Evolutionary conservation across 1,139 yeast species (phyloP).

Genomic region (Kluyveromyces sp.): DNA sequence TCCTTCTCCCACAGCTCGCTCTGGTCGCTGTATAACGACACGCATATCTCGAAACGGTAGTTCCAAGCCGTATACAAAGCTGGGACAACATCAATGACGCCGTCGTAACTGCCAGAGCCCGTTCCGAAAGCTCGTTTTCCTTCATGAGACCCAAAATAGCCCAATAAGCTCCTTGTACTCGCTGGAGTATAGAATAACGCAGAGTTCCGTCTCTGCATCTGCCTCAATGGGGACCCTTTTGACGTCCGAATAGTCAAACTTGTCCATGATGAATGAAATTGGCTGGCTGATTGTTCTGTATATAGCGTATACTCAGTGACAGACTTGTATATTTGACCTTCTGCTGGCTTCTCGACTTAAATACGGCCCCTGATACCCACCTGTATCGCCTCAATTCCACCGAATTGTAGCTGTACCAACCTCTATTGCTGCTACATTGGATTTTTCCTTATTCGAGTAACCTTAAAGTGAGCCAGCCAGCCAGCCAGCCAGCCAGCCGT

Average conservation of each 20-base stretch:
- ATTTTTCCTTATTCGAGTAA: too few species aligned
- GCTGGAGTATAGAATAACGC: conserved; percentile 70
- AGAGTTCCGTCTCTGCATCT: conserved; percentile 44
- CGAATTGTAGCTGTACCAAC: too few species aligned
- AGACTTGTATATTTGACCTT: too few species aligned
- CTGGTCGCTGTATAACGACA: conserved; percentile 28
- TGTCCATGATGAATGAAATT: background rate
- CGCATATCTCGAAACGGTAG: conserved; percentile 57
- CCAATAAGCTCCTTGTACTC: conserved; percentile 62
- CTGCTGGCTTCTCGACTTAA: background rate
- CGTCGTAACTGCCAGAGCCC: conserved; percentile 64
- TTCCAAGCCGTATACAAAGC: conserved; percentile 93
- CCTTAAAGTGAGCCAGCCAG: too few species aligned
- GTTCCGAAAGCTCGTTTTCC: conserved; percentile 52
- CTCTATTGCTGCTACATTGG: too few species aligned
- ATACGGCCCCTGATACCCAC: too few species aligned
- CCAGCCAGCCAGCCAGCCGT: too few species aligned
- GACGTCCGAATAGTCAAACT: conserved; percentile 16
- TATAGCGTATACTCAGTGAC: too few species aligned
- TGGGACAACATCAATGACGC: conserved; percentile 62
- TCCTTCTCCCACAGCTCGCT: conserved; percentile 36
- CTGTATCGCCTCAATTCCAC: too few species aligned
- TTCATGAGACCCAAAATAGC: conserved; percentile 53
- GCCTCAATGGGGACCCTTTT: conserved; percentile 17
- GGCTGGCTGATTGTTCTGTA: too few species aligned